Conservation (phyloP, 768 basidiomycete species). For the Obba rivulosa region DNA sequence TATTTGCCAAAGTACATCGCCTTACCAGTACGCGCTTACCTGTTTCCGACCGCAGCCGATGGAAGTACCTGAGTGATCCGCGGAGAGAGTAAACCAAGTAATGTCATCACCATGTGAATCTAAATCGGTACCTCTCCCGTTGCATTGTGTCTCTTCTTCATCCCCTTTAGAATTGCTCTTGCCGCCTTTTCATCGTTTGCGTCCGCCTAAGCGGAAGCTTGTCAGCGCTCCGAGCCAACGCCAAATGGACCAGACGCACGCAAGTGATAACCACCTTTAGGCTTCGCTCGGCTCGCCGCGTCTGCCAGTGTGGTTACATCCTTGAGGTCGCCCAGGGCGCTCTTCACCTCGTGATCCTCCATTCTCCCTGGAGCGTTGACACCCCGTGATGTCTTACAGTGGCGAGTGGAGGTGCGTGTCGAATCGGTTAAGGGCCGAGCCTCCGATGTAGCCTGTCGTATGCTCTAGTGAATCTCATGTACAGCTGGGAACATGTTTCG, state of each 20-base stretch:
- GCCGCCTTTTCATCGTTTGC: conserved; percentile 41
- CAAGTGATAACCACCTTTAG: conserved; percentile 27
- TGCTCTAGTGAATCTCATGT: no score
- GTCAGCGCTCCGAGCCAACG: background rate
- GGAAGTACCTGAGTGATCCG: conserved; percentile 28
- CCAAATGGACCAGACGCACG: background rate
- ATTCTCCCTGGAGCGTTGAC: conserved; percentile 40
- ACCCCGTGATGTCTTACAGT: conserved; percentile 38
- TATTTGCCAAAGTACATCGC: conserved; percentile 49
- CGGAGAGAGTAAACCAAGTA: no score
- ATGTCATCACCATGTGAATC: conserved; percentile 46
- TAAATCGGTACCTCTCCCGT: conserved; percentile 28
- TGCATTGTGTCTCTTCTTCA: conserved; percentile 38
- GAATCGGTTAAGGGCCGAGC: conserved; percentile 43
- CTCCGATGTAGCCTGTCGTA: conserved; percentile 49
- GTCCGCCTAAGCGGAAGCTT: conserved; percentile 29
- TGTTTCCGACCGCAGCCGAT: conserved; percentile 41
- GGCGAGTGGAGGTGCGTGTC: conserved; percentile 37
- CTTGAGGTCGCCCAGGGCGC: conserved; percentile 13
- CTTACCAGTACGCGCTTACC: conserved; percentile 55
- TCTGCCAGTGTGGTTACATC: conserved; percentile 34
- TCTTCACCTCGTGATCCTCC: conserved; percentile 15
- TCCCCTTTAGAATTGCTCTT: conserved; percentile 44
- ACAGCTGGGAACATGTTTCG: no score
- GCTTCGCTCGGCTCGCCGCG: conserved; percentile 37